These are phyloP conservation scores for Zoysia pacifica DNA, from an alignment of 176 grass and related monocot species.

Conservation along the genomic window DNA sequence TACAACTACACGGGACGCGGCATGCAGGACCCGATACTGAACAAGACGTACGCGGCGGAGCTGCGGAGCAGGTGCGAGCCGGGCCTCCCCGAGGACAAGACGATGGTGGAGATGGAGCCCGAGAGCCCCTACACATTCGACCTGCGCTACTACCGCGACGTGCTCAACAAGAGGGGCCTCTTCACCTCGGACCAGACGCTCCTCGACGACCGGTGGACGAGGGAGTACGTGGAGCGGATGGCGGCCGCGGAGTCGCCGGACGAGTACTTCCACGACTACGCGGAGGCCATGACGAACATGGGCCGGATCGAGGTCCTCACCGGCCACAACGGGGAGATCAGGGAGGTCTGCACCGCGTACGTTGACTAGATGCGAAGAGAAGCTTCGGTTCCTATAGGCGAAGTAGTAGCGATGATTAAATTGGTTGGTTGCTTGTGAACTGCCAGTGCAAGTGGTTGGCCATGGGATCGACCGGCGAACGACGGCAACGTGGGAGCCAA, in stretches of 20 bases:
- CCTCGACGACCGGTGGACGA: slow-evolving; percentile 45
- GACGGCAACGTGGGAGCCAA: slow-evolving; percentile 20
- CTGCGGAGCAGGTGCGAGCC: slow-evolving; percentile 42
- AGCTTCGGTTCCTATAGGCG: background rate
- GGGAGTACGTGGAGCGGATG: slow-evolving; percentile 53
- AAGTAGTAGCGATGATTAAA: slow-evolving; percentile 1
- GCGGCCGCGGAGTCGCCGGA: slow-evolving; percentile 40
- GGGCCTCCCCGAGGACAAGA: background rate
- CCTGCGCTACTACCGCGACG: slow-evolving; percentile 50
- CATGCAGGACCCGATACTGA: slow-evolving; percentile 48
- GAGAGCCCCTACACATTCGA: slow-evolving; percentile 38
- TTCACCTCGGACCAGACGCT: slow-evolving; percentile 60
- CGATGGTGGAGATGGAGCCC: slow-evolving; percentile 34
- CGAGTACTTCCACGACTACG: slow-evolving; percentile 55
- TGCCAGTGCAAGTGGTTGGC: slow-evolving; percentile 5
- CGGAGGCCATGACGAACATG: slow-evolving; percentile 57
- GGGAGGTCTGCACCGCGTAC: slow-evolving; percentile 42
- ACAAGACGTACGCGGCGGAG: slow-evolving; percentile 47
- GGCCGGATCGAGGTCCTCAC: slow-evolving; percentile 62
- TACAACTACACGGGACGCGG: slow-evolving; percentile 58
- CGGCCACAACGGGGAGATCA: slow-evolving; percentile 52
- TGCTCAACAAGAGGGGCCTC: slow-evolving; percentile 26
- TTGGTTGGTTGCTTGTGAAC: background rate
- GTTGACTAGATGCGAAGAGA: slow-evolving; percentile 41
- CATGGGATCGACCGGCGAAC: background rate